phyloP scores from a whole-genome alignment of 495 filamentous ascomycete genomes.

The Aspergillus leporis region DNA sequence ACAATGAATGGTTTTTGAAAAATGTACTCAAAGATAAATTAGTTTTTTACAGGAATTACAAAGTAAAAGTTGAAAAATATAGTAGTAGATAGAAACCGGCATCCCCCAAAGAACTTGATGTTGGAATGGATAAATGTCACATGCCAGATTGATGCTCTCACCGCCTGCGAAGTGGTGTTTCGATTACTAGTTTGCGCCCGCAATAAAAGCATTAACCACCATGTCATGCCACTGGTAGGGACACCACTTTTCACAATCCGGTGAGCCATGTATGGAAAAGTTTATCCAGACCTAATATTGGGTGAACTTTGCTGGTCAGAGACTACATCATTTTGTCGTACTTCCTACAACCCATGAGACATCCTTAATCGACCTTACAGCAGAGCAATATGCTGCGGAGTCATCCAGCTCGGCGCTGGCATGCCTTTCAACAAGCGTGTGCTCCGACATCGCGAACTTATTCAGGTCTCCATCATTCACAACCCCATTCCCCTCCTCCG shows the following conservation, averaged over 20 bases:
- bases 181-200: not conserved
- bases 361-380: conserved; percentile 18
- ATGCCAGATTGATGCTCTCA: conserved; percentile 6
- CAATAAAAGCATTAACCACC: not conserved
- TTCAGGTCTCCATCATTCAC: conserved; percentile 15
- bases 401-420: conserved; percentile 37
- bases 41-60: too few relatives aligned
- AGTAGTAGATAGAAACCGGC: not conserved
- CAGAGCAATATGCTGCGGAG: conserved; percentile 38
- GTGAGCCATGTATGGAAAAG: conserved; percentile 20
- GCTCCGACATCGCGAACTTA: conserved; percentile 26
- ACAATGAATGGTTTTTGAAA: too few relatives aligned
- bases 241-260: conserved; percentile 1
- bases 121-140: not conserved
- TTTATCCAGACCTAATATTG: conserved; percentile 11
- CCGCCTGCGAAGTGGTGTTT: conserved; percentile 1
- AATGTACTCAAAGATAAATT: too few relatives aligned
- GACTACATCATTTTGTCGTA: not conserved
- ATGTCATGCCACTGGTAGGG: conserved; percentile 11
- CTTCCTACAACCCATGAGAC: conserved; percentile 17
- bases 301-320: conserved; percentile 10
- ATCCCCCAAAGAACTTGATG: not conserved
- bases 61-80: not conserved
- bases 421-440: conserved; percentile 22
- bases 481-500: conserved; percentile 50